Evolutionary conservation across 2,329 filamentous ascomycete genomes (phyloP).

Genomic region (Colletotrichum ledebouriae): DNA sequence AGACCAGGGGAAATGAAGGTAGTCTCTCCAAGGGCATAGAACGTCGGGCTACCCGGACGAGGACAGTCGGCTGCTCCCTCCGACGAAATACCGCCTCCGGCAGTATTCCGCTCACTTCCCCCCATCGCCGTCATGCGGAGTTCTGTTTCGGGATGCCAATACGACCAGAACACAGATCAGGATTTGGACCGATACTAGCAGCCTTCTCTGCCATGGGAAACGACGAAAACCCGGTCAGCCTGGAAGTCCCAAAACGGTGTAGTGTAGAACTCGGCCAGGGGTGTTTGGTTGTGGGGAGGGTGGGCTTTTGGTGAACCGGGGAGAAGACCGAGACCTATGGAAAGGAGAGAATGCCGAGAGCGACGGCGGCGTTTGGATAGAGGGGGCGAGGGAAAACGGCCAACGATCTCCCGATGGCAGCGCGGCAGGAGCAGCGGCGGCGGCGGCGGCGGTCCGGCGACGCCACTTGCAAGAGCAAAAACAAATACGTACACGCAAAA

Average conservation of each 20-base stretch:
- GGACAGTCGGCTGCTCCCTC: background rate
- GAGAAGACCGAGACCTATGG: conserved; percentile 27
- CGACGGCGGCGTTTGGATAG: background rate
- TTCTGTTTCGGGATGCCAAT: background rate
- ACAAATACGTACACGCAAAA: no score
- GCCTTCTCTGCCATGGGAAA: conserved; percentile 6
- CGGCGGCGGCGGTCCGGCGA: conserved; percentile 15
- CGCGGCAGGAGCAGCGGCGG: conserved; percentile 20
- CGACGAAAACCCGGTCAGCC: no score
- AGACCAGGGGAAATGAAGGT: background rate
- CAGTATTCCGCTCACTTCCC: no score
- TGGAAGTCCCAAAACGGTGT: no score
- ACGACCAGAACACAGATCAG: conserved; percentile 3
- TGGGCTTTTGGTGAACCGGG: conserved; percentile 1
- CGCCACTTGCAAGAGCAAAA: background rate
- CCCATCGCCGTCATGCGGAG: background rate
- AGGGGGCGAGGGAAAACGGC: background rate
- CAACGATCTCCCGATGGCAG: conserved; percentile 4
- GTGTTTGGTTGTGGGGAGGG: background rate
- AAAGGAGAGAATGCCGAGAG: conserved; percentile 30
- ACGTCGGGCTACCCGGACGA: conserved; percentile 4
- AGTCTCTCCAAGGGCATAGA: background rate
- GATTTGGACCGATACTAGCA: conserved; percentile 3
- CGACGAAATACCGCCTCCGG: background rate
- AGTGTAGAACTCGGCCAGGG: background rate